Percentiles rank a stretch among this genome's conserved stretches.
Conservation (phyloP, 2,329 filamentous ascomycete genomes). For the Claviceps monticola region DNA sequence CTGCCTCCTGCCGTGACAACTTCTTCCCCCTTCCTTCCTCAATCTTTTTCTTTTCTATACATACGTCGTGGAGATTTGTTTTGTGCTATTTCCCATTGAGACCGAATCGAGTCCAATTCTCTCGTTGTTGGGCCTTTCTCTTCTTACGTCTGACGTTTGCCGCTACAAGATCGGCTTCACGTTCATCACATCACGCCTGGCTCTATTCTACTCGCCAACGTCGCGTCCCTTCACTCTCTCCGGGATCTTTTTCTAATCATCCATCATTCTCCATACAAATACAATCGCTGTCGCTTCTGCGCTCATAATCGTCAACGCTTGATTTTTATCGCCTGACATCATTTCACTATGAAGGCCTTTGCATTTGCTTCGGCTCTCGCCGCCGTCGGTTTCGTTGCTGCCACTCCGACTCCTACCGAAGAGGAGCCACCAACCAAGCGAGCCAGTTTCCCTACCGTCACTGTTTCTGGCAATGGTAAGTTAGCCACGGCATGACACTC, state of each 20-base stretch:
- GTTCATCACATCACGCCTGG: slow-evolving; percentile 1
- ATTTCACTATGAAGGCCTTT: slow-evolving; percentile 34
- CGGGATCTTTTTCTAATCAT: slow-evolving; percentile 1
- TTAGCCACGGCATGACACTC: too few species aligned
- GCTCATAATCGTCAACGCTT: neutral
- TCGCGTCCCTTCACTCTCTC: slow-evolving; percentile 9
- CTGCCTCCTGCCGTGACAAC: neutral
- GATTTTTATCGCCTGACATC: slow-evolving; percentile 7
- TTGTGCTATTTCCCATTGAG: slow-evolving; percentile 5
- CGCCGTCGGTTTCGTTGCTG: slow-evolving; percentile 28
- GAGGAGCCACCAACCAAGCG: slow-evolving; percentile 36
- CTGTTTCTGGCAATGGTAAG: slow-evolving; percentile 43
- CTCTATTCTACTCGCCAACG: slow-evolving; percentile 2
- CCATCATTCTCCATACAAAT: neutral
- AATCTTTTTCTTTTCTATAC: neutral
- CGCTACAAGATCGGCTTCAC: slow-evolving; percentile 5
- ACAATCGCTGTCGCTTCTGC: neutral
- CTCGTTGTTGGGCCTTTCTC: slow-evolving; percentile 23
- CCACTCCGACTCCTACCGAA: slow-evolving; percentile 35
- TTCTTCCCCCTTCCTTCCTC: neutral
- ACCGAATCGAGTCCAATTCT: slow-evolving; percentile 16
- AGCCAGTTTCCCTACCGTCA: slow-evolving; percentile 33
- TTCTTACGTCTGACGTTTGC: slow-evolving; percentile 8
- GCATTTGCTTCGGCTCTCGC: slow-evolving; percentile 34
- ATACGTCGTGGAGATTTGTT: neutral